Conservation (phyloP, 2,329 filamentous ascomycete genomes). For the Aureobasidium melanogenum region DNA sequence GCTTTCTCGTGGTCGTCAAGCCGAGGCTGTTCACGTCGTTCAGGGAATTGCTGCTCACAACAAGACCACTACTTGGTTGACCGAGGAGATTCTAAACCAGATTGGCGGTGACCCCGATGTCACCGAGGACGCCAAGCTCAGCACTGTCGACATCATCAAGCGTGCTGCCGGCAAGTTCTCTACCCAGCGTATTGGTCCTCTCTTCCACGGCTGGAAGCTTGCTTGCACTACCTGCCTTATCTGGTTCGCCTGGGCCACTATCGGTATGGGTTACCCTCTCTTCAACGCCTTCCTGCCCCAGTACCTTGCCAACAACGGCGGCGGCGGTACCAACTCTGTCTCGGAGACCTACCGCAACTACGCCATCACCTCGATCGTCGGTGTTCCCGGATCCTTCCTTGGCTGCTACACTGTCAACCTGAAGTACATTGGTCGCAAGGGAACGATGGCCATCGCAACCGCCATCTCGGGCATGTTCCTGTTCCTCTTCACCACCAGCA, state of each 20-base stretch:
- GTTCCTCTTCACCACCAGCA: conserved; percentile 55
- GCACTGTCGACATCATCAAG: conserved; percentile 41
- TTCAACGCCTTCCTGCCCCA: conserved; percentile 90
- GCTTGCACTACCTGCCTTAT: conserved; percentile 44
- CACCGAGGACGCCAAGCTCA: conserved; percentile 31
- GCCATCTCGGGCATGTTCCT: conserved; percentile 60
- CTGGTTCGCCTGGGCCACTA: conserved; percentile 74
- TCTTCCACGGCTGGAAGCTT: conserved; percentile 45
- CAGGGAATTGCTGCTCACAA: conserved; percentile 63
- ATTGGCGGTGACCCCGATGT: conserved; percentile 43
- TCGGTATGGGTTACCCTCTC: conserved; percentile 79
- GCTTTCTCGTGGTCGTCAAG: conserved; percentile 64
- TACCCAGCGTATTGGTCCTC: conserved; percentile 54
- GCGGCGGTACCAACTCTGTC: conserved; percentile 28
- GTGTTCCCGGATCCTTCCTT: conserved; percentile 67
- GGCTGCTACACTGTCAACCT: conserved; percentile 63
- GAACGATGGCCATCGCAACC: conserved; percentile 61
- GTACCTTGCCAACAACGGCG: conserved; percentile 57
- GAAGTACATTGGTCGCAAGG: conserved; percentile 63
- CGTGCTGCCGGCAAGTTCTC: conserved; percentile 59
- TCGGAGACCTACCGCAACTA: conserved; percentile 61
- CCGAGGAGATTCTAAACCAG: conserved; percentile 55
- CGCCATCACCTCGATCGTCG: conserved; percentile 67
- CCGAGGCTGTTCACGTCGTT: conserved; percentile 70
- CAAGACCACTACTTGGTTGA: conserved; percentile 62